Conservation (phyloP, 305 asterid species). For the Fraxinus sp. region DNA sequence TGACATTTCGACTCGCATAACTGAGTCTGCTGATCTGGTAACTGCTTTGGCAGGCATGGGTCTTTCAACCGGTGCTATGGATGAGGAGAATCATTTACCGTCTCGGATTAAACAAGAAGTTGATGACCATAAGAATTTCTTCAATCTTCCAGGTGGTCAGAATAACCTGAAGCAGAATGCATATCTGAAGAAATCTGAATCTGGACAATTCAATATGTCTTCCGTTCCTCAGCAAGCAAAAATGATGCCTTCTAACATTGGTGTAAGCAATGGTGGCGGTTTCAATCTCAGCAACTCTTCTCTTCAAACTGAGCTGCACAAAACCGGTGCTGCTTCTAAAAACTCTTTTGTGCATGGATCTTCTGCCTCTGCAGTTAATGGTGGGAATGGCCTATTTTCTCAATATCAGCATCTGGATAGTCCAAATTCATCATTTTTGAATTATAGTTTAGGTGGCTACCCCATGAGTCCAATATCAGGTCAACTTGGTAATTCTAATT, state of each 20-base stretch:
- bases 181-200: conserved; percentile 49
- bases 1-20: conserved; percentile 50
- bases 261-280: conserved; percentile 38
- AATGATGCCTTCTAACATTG: conserved; percentile 34
- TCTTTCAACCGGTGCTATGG: conserved; percentile 63
- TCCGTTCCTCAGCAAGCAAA: conserved; percentile 35
- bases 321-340: conserved; percentile 40
- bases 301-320: conserved; percentile 48
- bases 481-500: conserved; percentile 61
- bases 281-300: conserved; percentile 39
- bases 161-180: conserved; percentile 55
- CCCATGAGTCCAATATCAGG: conserved; percentile 77
- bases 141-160: conserved; percentile 62
- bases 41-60: conserved; percentile 81
- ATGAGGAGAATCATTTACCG: conserved; percentile 47
- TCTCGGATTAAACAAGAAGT: conserved; percentile 48
- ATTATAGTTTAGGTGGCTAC: conserved; percentile 63
- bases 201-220: conserved; percentile 36
- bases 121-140: conserved; percentile 53
- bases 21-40: conserved; percentile 63
- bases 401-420: conserved; percentile 73
- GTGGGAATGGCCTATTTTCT: conserved; percentile 51
- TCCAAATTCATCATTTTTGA: conserved; percentile 63
- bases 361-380: conserved; percentile 44
- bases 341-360: conserved; percentile 56